Base-by-base conservation (phyloP, 768 basidiomycete genomes). In the Lentinula aciculospora region DNA sequence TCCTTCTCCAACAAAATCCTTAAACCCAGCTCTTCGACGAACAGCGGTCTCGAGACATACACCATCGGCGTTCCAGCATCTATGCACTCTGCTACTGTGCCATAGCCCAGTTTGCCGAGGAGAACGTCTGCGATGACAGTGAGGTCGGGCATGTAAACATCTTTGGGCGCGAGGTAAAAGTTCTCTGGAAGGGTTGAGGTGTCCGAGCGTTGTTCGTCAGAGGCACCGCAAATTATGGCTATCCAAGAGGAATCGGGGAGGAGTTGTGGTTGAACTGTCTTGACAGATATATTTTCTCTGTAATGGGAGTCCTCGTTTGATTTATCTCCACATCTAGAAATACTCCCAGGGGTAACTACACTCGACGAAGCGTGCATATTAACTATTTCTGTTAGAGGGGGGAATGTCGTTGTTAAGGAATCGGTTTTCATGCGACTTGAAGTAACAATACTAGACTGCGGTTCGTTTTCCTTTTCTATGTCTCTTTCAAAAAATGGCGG, bases 71-170 rank as follows among this genome's bases (percentile, higher is more conserved):
- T 90, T 60, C 81, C 80, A 4, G 85, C 76, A 63, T 90, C 87
- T 17, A 91, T 81, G 59, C 87, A 88, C 65, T 92, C 89, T 1
- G 89, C 82, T 46, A 89, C 88, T 0, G 89, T 89, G 13, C 89
- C 89, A 66, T 91, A 92, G 31, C 89, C 89, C 65, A 92, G 71
- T 69, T 92, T 92, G 37, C 90, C 90, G 36, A 92, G 75, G 13
- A 92, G 73, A 19, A 88, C 88, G 64, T 92, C 88, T 4, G 79
- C 84, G 7, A 83, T 76, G 1, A 86, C 87, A 27, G 83, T 89
- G 61, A 92, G 67, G 68, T 92, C 88, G 17, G 90, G 90, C 84
- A 92, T 90, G 68, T 91, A 90, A 36, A 91, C 82, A 63, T 89
- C 83, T 67, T 75, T 77, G 32, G 88, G 89, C 2, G 88, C 89